Evolutionary conservation across 305 asterid species (phyloP), one percentile per base, ranked within the genome.

Genomic region (Ilex paraguariensis): DNA sequence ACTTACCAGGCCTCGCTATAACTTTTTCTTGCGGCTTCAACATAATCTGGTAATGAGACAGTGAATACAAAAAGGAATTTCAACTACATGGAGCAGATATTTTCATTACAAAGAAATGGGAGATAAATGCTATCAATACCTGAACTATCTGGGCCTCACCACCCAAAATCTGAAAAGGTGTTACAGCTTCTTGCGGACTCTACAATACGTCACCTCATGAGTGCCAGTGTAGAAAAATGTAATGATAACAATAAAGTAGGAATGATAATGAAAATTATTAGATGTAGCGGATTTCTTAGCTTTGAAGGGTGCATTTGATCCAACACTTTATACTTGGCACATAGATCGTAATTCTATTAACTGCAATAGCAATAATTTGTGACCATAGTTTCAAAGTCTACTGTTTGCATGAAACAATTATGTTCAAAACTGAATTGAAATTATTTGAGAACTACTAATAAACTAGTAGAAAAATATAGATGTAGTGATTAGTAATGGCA

Each of bases 141-240:
- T 93, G 99, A 69, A 93, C 99, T 66, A 93, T 90, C 78, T 93
- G 99, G 74, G 99, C 96, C 81, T 93, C 99, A 71, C 99, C 90
- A 12, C 99, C 99, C 79, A 93, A 74, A 62, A 93, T 93, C 81
- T 93, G 99, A 62, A 93, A 93, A 72, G 99, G 91, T 50, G 99
- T 93, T 59, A 87, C 81, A 46, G 87, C 95, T 81, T 93, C 97
- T 78, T 90, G 95, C 62, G 92, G 96, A 77, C 95, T 88, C 98
- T 91, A 84, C 53, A 76, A 78, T 60, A 57, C 1, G n/a, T 3
- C 4, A 52, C n/a, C 54, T 52, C 68, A 76, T 70, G 71, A 64
- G 32, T 31, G 13, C 7, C 7, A 61, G 54, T 52, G 57, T 3
- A 49, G 65, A 56, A 6, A 52, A 17, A 21, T 21, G 28, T 21